These are phyloP conservation scores for Botrytis porri DNA, from an alignment of 2,329 filamentous ascomycete species.

Conservation along the genomic window DNA sequence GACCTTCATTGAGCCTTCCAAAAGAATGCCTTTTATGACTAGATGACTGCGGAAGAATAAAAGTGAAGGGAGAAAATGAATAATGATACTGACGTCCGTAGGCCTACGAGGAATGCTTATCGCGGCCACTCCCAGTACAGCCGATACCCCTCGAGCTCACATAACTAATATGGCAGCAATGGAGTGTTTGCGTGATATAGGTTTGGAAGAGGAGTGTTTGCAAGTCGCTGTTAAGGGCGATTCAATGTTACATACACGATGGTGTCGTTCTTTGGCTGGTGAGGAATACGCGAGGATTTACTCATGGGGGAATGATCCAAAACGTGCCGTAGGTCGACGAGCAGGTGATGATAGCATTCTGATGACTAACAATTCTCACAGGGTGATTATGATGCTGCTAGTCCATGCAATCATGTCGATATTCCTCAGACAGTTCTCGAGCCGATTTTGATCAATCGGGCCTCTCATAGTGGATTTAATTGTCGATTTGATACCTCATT, in stretches of 20 bases:
- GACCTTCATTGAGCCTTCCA: not conserved
- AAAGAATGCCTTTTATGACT: too few relatives aligned
- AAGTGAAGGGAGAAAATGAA: not conserved
- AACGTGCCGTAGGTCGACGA: constrained; percentile 39
- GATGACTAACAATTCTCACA: constrained; percentile 25
- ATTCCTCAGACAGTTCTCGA: constrained; percentile 50
- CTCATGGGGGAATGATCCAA: constrained; percentile 51
- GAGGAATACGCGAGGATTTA: constrained; percentile 50
- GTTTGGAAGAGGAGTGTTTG: constrained; percentile 44
- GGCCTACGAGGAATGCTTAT: constrained; percentile 54
- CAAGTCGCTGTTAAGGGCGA: constrained; percentile 41
- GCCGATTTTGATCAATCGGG: constrained; percentile 45
- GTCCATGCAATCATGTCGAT: constrained; percentile 44
- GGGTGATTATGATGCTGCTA: constrained; percentile 45
- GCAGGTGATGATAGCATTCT: not conserved
- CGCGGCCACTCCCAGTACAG: constrained; percentile 47
- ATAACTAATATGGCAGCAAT: constrained; percentile 57
- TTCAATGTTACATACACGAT: constrained; percentile 51
- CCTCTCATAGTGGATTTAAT: constrained; percentile 42
- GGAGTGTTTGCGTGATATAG: constrained; percentile 54
- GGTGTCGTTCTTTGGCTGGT: constrained; percentile 52
- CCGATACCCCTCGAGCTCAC: constrained; percentile 57
- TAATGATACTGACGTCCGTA: constrained; percentile 27
- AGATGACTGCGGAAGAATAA: not conserved
- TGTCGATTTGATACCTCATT: constrained; percentile 45